Conservation (phyloP, 352 stramenopile species). For the Pythium coloratum region DNA sequence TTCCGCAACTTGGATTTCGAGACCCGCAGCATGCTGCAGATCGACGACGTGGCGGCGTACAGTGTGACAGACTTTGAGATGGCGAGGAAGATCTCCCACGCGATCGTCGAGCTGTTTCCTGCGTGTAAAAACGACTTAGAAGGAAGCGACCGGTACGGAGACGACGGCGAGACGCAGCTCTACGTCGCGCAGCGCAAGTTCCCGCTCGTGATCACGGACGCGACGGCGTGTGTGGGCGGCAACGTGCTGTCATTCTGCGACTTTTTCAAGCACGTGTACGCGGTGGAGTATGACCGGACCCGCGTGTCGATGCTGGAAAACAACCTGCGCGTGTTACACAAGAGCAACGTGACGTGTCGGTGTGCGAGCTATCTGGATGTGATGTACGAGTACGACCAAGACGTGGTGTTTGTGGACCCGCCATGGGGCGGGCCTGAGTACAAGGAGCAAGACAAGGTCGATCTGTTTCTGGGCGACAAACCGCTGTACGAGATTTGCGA, state of each 20-base stretch:
- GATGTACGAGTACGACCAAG: conserved; percentile 68
- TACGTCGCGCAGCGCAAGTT: conserved; percentile 30
- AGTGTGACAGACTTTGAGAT: conserved; percentile 84
- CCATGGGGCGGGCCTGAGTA: conserved; percentile 84
- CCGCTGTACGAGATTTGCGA: conserved; percentile 69
- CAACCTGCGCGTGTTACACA: conserved; percentile 63
- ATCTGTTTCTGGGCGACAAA: conserved; percentile 63
- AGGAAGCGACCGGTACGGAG: conserved; percentile 1
- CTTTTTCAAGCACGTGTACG: conserved; percentile 74
- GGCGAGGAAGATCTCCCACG: conserved; percentile 69
- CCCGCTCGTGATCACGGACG: conserved; percentile 63
- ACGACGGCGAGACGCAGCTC: conserved; percentile 6
- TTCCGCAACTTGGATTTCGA: conserved; percentile 75
- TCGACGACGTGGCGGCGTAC: conserved; percentile 77
- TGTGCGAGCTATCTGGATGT: conserved; percentile 70
- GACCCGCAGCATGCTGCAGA: conserved; percentile 62
- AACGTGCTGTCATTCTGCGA: conserved; percentile 84
- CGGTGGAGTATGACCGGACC: conserved; percentile 63
- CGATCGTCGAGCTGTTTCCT: conserved; percentile 50
- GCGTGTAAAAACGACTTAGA: background rate
- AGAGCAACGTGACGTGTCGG: conserved; percentile 57
- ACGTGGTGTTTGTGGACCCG: conserved; percentile 84
- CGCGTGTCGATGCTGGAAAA: conserved; percentile 74
- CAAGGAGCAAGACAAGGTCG: conserved; percentile 66
- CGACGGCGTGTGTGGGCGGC: conserved; percentile 76